Conservation (phyloP, 2,329 filamentous ascomycete genomes). For the Penicillium capsulatum region DNA sequence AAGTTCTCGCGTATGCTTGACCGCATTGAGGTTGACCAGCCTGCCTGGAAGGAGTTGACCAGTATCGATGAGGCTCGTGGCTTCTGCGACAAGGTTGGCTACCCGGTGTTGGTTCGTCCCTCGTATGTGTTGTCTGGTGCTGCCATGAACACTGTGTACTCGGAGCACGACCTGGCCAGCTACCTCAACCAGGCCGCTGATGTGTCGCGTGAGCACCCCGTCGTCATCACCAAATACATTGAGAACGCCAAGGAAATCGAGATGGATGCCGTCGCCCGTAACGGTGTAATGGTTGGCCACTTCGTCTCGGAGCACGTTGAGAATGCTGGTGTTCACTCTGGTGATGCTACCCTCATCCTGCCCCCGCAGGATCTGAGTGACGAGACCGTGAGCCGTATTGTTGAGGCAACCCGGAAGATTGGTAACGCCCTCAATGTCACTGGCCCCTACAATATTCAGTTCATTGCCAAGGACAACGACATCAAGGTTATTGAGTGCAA, state of each 20-base stretch:
- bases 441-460: constrained; percentile 97
- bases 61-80: constrained; percentile 83
- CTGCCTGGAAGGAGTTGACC: constrained; percentile 95
- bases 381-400: constrained; percentile 85
- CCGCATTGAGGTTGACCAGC: constrained; percentile 89
- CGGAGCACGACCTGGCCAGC: constrained; percentile 80
- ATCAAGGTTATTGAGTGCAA: constrained; percentile 99
- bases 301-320: constrained; percentile 99
- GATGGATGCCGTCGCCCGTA: constrained; percentile 94
- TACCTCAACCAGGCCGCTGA: constrained; percentile 89
- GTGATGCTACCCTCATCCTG: constrained; percentile 91
- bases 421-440: constrained; percentile 91
- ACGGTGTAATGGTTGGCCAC: constrained; percentile 85
- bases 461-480: constrained; percentile 98
- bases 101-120: constrained; percentile 89
- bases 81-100: constrained; percentile 85
- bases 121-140: constrained; percentile 96
- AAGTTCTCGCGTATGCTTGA: constrained; percentile 99
- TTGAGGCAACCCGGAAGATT: constrained; percentile 93
- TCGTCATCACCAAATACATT: constrained; percentile 99
- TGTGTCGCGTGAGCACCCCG: constrained; percentile 90
- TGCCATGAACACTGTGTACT: constrained; percentile 99
- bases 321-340: constrained; percentile 96
- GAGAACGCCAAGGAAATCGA: constrained; percentile 99
- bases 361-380: constrained; percentile 88